Base-by-base conservation (phyloP, 2,329 filamentous ascomycete genomes). In the Diaporthe nobilis region DNA sequence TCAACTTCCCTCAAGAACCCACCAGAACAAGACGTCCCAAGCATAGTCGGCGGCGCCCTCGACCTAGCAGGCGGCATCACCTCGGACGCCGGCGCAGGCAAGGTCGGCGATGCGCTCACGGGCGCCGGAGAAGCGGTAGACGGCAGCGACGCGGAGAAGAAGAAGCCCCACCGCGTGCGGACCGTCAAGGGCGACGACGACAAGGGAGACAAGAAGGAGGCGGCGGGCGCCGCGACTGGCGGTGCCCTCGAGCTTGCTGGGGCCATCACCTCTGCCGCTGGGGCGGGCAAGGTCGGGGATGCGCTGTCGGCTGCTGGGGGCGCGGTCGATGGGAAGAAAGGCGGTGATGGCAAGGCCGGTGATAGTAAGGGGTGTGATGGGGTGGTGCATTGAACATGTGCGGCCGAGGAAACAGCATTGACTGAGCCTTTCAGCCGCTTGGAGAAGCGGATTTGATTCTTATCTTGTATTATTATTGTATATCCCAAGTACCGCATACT, bases 41-140 rank as follows among this genome's bases (percentile, higher is more conserved):
- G 47, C 22, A 68, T 68, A 53, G 63, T 68, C 20, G 63, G 63
- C 31, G 63, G 47, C 31, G 63, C 20, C 47, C 65, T 53, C 13
- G 31, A 39, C 8, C 65, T 68, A 20, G 65, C 65, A 39, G 65
- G 65, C 31, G 47, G 65, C 4, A 53, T 68, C 65, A 53, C 65
- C 15, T 68, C 65, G 1, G 47, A 4, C n/a, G 65, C 65, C 22
- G 63, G 63, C 63, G 63, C 65, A 15, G 47, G 7, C 31, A 10
- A 68, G 22, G 47, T 68, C 31, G 65, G 65, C n/a, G 47, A 39
- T 22, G 65, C 63, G 6, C 63, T 68, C 9, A 53, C 63, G 12
- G 63, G 31, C 4, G 63, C 31, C 5, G 63, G 44, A 5, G 63
- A 25, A 1, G 31, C 63, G 1, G 63, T 37, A 12, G 63, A n/a